A percentile compares a stretch with the other conserved stretches of the same genome.
Evolutionary conservation across 169 alveolate species (phyloP).

Genomic region (Eimeria nieschulzi): DNA sequence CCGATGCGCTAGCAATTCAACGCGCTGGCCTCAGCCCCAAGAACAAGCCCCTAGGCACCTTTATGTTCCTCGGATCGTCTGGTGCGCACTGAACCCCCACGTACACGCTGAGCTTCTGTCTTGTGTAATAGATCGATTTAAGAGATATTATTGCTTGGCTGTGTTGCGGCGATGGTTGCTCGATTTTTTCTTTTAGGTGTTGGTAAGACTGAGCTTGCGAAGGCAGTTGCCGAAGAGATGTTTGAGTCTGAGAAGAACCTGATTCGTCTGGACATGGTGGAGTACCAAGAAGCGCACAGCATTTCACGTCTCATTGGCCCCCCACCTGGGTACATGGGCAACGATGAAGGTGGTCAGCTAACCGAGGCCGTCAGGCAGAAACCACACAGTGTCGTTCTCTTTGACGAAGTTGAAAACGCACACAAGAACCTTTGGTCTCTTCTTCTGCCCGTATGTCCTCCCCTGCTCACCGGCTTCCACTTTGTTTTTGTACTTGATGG

Average conservation of each 20-base stretch:
- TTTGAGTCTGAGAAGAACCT: slow-evolving; percentile 79
- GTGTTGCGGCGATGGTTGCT: not conserved
- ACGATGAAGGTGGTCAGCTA: slow-evolving; percentile 91
- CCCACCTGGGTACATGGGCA: slow-evolving; percentile 94
- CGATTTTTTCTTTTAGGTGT: slow-evolving; percentile 77
- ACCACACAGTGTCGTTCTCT: slow-evolving; percentile 91
- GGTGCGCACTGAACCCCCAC: slow-evolving; percentile 77
- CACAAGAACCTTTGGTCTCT: slow-evolving; percentile 68
- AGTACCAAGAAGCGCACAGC: slow-evolving; percentile 91
- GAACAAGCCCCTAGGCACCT: slow-evolving; percentile 85
- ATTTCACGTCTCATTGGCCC: slow-evolving; percentile 91
- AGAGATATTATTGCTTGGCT: not conserved
- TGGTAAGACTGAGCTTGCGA: slow-evolving; percentile 90
- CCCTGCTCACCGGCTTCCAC: not conserved
- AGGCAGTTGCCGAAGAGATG: slow-evolving; percentile 88
- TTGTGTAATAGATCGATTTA: not conserved
- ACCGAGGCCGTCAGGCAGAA: slow-evolving; percentile 92
- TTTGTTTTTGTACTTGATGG: not conserved
- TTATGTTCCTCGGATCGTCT: slow-evolving; percentile 89
- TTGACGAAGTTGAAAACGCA: slow-evolving; percentile 90
- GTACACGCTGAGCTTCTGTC: not conserved
- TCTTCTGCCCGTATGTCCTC: slow-evolving; percentile 51
- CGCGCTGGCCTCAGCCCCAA: slow-evolving; percentile 89
- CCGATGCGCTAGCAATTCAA: slow-evolving; percentile 85
- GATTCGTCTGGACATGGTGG: slow-evolving; percentile 93